Conservation (phyloP, 805 yeast genomes). For the Brettanomyces nanus region DNA sequence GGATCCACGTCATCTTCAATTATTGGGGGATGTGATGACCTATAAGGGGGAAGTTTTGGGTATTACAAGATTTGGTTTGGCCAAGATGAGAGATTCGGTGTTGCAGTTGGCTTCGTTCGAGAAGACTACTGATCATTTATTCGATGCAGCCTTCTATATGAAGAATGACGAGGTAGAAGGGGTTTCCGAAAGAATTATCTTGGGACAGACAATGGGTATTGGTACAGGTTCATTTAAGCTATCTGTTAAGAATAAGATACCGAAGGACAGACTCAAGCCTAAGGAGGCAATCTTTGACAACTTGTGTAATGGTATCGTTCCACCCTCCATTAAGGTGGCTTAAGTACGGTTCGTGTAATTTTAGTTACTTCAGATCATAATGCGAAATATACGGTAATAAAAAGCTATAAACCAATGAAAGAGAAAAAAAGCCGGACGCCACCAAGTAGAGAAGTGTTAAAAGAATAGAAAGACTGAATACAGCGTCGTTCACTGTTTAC, state of each 20-base stretch:
- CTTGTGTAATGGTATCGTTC: slow-evolving; percentile 24
- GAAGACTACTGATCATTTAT: slow-evolving; percentile 95
- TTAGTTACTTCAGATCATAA: background rate
- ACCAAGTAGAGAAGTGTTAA: background rate
- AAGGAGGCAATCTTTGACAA: slow-evolving; percentile 42
- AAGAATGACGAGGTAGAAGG: slow-evolving; percentile 94
- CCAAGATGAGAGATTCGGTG: slow-evolving; percentile 98
- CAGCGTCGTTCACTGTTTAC: slow-evolving; percentile 7
- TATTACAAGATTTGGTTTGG: slow-evolving; percentile 94
- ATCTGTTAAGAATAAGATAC: slow-evolving; percentile 44
- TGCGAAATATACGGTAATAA: background rate
- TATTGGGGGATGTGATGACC: slow-evolving; percentile 97
- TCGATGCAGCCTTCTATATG: slow-evolving; percentile 98
- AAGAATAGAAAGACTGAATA: background rate
- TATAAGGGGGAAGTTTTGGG: slow-evolving; percentile 98
- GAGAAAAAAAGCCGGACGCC: background rate
- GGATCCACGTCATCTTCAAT: slow-evolving; percentile 98
- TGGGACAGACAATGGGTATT: slow-evolving; percentile 95
- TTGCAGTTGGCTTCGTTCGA: slow-evolving; percentile 95
- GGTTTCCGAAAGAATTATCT: slow-evolving; percentile 92
- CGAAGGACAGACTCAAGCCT: slow-evolving; percentile 22
- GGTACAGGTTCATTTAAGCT: slow-evolving; percentile 97
- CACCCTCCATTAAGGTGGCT: slow-evolving; percentile 12
- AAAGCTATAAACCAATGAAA: background rate
- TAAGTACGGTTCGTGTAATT: background rate